Evolutionary conservation across 768 basidiomycete species (phyloP).

Genomic region (Holtermanniella nyarrowii): DNA sequence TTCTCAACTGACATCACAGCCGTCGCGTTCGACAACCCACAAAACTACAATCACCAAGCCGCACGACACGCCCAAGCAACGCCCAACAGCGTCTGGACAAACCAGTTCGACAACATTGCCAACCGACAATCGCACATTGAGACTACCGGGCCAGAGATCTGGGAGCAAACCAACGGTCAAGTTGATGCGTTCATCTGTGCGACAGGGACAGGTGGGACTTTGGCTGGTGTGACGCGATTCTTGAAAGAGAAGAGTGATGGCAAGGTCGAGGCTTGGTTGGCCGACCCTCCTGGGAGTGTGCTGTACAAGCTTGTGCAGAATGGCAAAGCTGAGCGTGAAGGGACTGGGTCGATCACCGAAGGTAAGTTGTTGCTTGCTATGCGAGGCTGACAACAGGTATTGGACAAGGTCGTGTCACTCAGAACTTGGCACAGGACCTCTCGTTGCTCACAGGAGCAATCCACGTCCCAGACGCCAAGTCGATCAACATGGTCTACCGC

Average conservation of each 20-base stretch:
- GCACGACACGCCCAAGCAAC: conserved; percentile 66
- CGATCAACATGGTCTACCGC: conserved; percentile 87
- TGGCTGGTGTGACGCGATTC: conserved; percentile 77
- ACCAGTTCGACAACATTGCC: conserved; percentile 95
- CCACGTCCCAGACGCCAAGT: conserved; percentile 74
- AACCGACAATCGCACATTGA: conserved; percentile 80
- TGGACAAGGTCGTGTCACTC: conserved; percentile 89
- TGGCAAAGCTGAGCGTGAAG: conserved; percentile 46
- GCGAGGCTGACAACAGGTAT: conserved; percentile 53
- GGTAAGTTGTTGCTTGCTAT: conserved; percentile 44
- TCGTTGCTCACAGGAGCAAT: conserved; percentile 70
- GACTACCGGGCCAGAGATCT: conserved; percentile 93
- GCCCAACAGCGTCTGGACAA: conserved; percentile 81
- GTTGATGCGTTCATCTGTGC: conserved; percentile 87
- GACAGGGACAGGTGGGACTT: conserved; percentile 91
- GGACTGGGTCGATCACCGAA: conserved; percentile 41
- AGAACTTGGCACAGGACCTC: conserved; percentile 77
- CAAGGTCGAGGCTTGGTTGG: conserved; percentile 74
- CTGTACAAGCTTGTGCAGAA: conserved; percentile 70
- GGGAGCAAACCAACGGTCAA: conserved; percentile 62
- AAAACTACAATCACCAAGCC: conserved; percentile 95
- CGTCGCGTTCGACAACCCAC: conserved; percentile 87
- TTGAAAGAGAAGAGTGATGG: conserved; percentile 77
- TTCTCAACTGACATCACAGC: conserved; percentile 38
- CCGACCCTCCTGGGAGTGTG: conserved; percentile 94